Percentiles rank a stretch among this genome's conserved stretches.
These are phyloP conservation scores for Bryoglossum gracile DNA, from an alignment of 495 filamentous ascomycete genomes.

Conservation along the genomic window DNA sequence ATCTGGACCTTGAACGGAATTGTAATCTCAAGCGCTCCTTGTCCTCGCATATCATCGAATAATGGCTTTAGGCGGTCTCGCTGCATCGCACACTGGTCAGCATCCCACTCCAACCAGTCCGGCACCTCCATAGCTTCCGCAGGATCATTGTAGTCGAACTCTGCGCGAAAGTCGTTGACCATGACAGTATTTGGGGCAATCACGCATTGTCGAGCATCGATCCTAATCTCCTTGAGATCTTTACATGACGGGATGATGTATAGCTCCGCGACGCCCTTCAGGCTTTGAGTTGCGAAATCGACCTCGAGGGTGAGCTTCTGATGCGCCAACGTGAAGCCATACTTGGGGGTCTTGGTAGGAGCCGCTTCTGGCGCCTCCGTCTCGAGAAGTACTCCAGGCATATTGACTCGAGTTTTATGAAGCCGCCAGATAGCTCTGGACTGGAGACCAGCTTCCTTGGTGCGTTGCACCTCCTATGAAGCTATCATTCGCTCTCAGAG, in stretches of 20 bases:
- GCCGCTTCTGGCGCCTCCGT: constrained; percentile 27
- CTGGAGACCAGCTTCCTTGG: constrained; percentile 8
- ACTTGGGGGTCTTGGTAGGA: constrained; percentile 26
- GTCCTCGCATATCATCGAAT: constrained; percentile 44
- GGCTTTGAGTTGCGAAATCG: constrained; percentile 64
- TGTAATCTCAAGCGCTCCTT: constrained; percentile 53
- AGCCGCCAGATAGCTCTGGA: not conserved
- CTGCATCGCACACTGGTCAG: constrained; percentile 73
- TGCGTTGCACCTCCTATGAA: constrained; percentile 15
- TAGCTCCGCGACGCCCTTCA: constrained; percentile 77
- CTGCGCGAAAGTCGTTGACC: constrained; percentile 55
- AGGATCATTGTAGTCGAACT: constrained; percentile 62
- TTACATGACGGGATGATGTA: constrained; percentile 61
- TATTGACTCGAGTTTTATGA: not conserved
- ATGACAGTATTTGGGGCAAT: constrained; percentile 54
- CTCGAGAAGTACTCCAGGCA: constrained; percentile 30
- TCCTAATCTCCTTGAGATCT: constrained; percentile 58
- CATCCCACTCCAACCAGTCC: constrained; percentile 41
- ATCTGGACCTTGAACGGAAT: constrained; percentile 62
- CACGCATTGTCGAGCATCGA: constrained; percentile 83
- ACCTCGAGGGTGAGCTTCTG: constrained; percentile 87
- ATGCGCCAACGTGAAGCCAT: constrained; percentile 57
- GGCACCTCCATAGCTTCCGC: constrained; percentile 63
- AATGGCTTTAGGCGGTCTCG: constrained; percentile 56
- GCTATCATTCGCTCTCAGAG: constrained; percentile 54